phyloP scores from a whole-genome alignment of 371 early-diverging fungal species.

The Parasitella parasitica region DNA sequence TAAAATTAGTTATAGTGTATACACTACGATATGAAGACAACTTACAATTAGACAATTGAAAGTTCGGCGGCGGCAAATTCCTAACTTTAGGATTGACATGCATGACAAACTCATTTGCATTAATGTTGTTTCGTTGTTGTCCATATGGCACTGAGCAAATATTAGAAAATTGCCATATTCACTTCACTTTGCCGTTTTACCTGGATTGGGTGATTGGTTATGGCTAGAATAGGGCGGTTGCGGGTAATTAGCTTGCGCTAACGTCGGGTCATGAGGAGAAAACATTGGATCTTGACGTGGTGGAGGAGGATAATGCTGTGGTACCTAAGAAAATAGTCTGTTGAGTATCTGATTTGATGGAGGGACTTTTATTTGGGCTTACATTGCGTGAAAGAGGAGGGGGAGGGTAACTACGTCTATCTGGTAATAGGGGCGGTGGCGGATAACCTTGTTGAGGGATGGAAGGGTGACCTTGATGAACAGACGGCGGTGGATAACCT shows the following conservation, averaged over 20 bases:
- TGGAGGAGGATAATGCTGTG: neutral
- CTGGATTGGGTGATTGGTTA: conserved; percentile 19
- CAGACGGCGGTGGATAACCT: neutral
- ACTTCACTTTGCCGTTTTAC: neutral
- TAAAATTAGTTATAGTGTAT: too few relatives aligned
- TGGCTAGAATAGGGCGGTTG: conserved; percentile 25
- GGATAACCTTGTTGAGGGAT: neutral
- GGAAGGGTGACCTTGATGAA: conserved; percentile 1
- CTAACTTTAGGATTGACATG: conserved; percentile 26
- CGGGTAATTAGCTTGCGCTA: conserved; percentile 30
- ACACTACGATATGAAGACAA: neutral
- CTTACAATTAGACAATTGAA: conserved; percentile 69
- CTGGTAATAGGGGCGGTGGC: neutral
- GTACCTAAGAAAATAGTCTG: neutral
- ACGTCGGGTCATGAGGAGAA: conserved; percentile 18
- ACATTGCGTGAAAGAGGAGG: neutral
- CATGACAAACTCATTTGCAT: conserved; percentile 22
- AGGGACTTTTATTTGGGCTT: neutral
- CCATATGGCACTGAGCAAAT: conserved; percentile 19
- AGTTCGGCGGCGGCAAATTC: conserved; percentile 35
- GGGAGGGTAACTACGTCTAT: neutral
- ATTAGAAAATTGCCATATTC: neutral
- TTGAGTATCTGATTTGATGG: neutral
- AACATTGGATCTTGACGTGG: conserved; percentile 24
- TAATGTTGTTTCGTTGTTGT: conserved; percentile 6